A percentile compares a stretch with the other conserved stretches of the same genome.
These are phyloP conservation scores for Epichloe gansuensis DNA, from an alignment of 2,329 filamentous ascomycete genomes.

Conservation along the genomic window DNA sequence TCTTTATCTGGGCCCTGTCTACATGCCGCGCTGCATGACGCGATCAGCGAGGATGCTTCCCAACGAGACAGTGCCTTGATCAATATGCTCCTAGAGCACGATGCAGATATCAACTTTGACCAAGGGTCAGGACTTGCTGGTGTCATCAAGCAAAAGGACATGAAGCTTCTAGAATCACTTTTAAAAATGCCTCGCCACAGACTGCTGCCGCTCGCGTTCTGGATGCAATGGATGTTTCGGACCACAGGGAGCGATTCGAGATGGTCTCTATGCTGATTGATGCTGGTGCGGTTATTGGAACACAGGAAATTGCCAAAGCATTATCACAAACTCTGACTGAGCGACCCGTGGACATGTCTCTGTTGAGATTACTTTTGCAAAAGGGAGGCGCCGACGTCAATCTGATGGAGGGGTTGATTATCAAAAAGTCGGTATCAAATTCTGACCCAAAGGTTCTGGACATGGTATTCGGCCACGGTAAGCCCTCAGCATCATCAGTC, in stretches of 20 bases:
- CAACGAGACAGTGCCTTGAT: conserved; percentile 40
- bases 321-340: conserved; percentile 30
- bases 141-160: conserved; percentile 36
- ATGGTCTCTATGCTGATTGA: conserved; percentile 35
- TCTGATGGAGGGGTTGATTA: conserved; percentile 29
- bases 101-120: conserved; percentile 42
- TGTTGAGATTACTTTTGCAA: conserved; percentile 36
- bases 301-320: conserved; percentile 29
- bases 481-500: conserved; percentile 31
- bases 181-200: conserved; percentile 33
- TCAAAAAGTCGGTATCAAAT: conserved; percentile 28
- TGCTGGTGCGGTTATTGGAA: conserved; percentile 31
- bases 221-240: conserved; percentile 32
- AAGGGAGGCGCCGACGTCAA: conserved; percentile 43
- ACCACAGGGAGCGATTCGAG: conserved; percentile 30
- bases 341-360: conserved; percentile 35
- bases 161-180: conserved; percentile 31
- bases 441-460: conserved; percentile 37
- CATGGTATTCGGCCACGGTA: conserved; percentile 33
- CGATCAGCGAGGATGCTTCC: conserved; percentile 35
- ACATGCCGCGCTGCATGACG: conserved; percentile 37
- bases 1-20: conserved; percentile 35
- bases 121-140: conserved; percentile 36
- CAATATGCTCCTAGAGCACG: conserved; percentile 36
- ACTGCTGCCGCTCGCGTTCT: conserved; percentile 36